These are phyloP conservation scores for Ramalina intermedia DNA, from an alignment of 495 filamentous ascomycete species.

Conservation along the genomic window DNA sequence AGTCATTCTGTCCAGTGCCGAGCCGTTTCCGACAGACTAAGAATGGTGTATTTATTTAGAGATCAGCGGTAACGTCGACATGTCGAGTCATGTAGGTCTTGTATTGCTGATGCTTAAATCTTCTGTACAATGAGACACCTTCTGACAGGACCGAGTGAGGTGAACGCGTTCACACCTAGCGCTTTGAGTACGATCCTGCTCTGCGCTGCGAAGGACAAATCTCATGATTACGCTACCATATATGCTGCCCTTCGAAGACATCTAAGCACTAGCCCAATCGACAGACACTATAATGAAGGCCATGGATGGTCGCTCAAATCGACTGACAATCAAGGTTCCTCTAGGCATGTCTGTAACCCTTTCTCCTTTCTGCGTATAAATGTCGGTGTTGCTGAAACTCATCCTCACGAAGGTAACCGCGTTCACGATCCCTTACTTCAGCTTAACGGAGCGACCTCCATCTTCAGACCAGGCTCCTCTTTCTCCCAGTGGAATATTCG, in stretches of 20 bases:
- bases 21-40: too few relatives aligned
- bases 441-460: not conserved
- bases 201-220: not conserved
- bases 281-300: not conserved
- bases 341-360: too few relatives aligned
- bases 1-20: too few relatives aligned
- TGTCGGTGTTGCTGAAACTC: not conserved
- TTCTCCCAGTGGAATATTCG: not conserved
- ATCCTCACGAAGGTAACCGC: not conserved
- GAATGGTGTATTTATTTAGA: too few relatives aligned
- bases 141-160: too few relatives aligned
- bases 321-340: too few relatives aligned
- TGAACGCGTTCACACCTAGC: too few relatives aligned
- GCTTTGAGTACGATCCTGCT: not conserved
- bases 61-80: too few relatives aligned
- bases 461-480: not conserved
- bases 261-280: not conserved
- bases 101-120: too few relatives aligned
- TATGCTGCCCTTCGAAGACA: constrained; percentile 6
- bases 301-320: not conserved
- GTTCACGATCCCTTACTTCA: constrained; percentile 3
- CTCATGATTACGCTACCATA: constrained; percentile 1
- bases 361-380: too few relatives aligned
- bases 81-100: too few relatives aligned
- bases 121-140: too few relatives aligned